Percentiles rank a stretch among this genome's conserved stretches.
phyloP scores from a whole-genome alignment of 257 asterid species.

The Anisodus tanguticus region DNA sequence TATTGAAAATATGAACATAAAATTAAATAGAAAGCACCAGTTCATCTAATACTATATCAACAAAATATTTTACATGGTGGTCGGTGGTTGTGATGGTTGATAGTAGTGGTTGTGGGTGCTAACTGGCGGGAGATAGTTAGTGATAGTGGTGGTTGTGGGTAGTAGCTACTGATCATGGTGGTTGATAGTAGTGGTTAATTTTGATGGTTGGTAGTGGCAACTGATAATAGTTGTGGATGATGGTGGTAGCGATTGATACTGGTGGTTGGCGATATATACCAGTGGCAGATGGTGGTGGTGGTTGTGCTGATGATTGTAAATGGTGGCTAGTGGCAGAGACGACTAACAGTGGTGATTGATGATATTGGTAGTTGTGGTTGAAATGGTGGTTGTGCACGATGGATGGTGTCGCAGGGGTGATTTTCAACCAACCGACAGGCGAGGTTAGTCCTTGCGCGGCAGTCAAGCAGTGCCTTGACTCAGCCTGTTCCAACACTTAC shows the following conservation, averaged over 20 bases:
- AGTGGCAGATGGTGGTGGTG: background rate
- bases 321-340: background rate
- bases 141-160: conserved; percentile 6
- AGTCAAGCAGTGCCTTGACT: too few species aligned
- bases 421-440: too few species aligned
- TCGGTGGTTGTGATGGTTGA: background rate
- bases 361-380: background rate
- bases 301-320: background rate
- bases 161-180: background rate
- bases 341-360: background rate
- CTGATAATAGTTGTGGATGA: background rate
- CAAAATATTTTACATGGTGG: background rate
- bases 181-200: background rate
- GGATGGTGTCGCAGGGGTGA: background rate
- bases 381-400: background rate
- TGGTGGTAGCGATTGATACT: conserved; percentile 6
- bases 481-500: too few species aligned
- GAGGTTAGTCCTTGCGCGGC: too few species aligned
- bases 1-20: background rate
- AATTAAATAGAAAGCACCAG: background rate
- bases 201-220: background rate
- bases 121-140: conserved; percentile 4
- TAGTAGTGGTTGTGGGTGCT: background rate
- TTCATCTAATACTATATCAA: background rate
- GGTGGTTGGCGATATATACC: background rate